These are phyloP conservation scores for Tricholoma terreum DNA, from an alignment of 768 basidiomycete genomes.

Conservation along the genomic window DNA sequence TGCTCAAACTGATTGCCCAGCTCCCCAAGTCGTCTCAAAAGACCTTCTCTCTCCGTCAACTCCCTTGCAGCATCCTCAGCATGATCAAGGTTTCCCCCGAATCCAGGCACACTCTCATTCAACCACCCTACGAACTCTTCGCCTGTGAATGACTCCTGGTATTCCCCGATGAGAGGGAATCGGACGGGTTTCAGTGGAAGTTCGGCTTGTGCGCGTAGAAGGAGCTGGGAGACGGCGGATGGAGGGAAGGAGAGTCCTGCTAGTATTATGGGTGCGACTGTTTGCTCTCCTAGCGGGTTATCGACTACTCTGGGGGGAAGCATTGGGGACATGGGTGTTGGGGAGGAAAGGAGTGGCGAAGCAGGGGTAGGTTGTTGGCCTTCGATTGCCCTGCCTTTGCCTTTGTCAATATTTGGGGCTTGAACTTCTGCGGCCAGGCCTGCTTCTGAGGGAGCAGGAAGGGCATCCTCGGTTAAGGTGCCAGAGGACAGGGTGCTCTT, in stretches of 20 bases:
- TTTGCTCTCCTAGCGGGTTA: slow-evolving; percentile 24
- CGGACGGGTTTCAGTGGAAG: slow-evolving; percentile 69
- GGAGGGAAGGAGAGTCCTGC: slow-evolving; percentile 73
- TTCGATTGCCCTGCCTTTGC: slow-evolving; percentile 67
- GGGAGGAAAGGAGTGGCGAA: slow-evolving; percentile 43
- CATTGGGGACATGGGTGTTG: slow-evolving; percentile 62
- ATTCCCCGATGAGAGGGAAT: slow-evolving; percentile 80
- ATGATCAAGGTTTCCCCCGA: slow-evolving; percentile 72
- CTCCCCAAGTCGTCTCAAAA: slow-evolving; percentile 74
- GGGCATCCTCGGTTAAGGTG: slow-evolving; percentile 30
- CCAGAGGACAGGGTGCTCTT: slow-evolving; percentile 39
- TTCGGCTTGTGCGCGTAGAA: slow-evolving; percentile 68
- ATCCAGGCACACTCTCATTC: slow-evolving; percentile 70
- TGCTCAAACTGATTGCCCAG: slow-evolving; percentile 79
- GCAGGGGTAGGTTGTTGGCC: slow-evolving; percentile 27
- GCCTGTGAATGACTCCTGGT: slow-evolving; percentile 82
- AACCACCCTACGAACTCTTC: slow-evolving; percentile 89
- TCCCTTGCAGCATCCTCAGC: slow-evolving; percentile 74
- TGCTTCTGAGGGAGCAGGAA: slow-evolving; percentile 20
- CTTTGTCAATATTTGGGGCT: slow-evolving; percentile 70
- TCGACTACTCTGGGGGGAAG: slow-evolving; percentile 47
- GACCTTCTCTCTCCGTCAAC: slow-evolving; percentile 57
- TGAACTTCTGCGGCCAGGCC: slow-evolving; percentile 28
- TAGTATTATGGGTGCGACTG: slow-evolving; percentile 58
- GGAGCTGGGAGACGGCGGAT: slow-evolving; percentile 61